Percentiles rank a stretch among this genome's conserved stretches.
Conservation (phyloP, 306 rosid genomes). For the Cicer arietinum region DNA sequence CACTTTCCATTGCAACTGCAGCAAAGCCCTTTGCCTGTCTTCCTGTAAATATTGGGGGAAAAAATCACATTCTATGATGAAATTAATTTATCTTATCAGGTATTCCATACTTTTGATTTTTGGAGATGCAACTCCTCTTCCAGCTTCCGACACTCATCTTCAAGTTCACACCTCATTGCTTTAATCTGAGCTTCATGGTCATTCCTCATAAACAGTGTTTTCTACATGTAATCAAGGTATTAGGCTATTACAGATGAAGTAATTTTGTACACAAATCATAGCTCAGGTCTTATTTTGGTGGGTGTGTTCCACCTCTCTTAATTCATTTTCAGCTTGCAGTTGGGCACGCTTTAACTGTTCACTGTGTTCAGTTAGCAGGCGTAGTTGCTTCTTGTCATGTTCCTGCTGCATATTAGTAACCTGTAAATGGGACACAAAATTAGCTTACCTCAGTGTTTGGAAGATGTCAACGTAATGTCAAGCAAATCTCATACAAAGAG, state of each 20-base stretch:
- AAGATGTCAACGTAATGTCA: slow-evolving; percentile 27
- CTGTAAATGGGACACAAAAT: slow-evolving; percentile 55
- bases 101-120: slow-evolving; percentile 75
- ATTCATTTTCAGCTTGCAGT: slow-evolving; percentile 74
- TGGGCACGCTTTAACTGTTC: slow-evolving; percentile 68
- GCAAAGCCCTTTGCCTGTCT: slow-evolving; percentile 90
- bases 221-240: slow-evolving; percentile 53
- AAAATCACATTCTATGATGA: background rate
- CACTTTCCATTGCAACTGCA: slow-evolving; percentile 97
- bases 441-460: slow-evolving; percentile 32
- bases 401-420: slow-evolving; percentile 71
- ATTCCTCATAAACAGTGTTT: slow-evolving; percentile 62
- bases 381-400: slow-evolving; percentile 61
- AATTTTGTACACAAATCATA: slow-evolving; percentile 21
- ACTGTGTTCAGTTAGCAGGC: slow-evolving; percentile 60
- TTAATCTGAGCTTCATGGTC: slow-evolving; percentile 83
- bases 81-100: slow-evolving; percentile 36
- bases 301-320: slow-evolving; percentile 68
- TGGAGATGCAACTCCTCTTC: slow-evolving; percentile 90
- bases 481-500: slow-evolving; percentile 24
- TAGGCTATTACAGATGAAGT: slow-evolving; percentile 33
- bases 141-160: slow-evolving; percentile 82
- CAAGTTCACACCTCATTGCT: slow-evolving; percentile 78
- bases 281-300: slow-evolving; percentile 2
- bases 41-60: slow-evolving; percentile 61